Percentiles rank a stretch among this genome's conserved stretches.
Evolutionary conservation across 2,329 filamentous ascomycete species (phyloP).

Genomic region (Fusarium sp.): DNA sequence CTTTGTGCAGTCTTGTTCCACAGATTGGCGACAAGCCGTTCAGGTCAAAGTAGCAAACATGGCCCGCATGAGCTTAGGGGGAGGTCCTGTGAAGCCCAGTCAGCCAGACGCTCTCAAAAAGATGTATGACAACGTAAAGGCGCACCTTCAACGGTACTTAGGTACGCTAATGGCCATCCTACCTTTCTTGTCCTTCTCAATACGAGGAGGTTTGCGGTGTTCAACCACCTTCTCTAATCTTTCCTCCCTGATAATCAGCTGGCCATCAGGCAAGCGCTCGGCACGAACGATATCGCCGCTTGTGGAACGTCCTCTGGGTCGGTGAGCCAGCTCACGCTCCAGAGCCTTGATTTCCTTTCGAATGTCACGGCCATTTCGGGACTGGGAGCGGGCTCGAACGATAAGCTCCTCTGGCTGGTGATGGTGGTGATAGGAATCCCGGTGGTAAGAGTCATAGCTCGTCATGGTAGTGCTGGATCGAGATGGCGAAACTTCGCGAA

Average conservation of each 20-base stretch:
- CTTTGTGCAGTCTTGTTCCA: constrained; percentile 4
- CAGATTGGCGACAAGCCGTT: constrained; percentile 36
- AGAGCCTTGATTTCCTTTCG: constrained; percentile 78
- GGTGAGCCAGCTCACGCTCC: constrained; percentile 64
- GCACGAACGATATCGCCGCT: constrained; percentile 68
- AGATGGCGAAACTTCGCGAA: constrained; percentile 65
- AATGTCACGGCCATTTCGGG: constrained; percentile 72
- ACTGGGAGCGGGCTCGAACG: constrained; percentile 58
- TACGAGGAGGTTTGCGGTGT: constrained; percentile 70
- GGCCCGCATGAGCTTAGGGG: constrained; percentile 73
- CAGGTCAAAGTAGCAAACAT: constrained; percentile 79
- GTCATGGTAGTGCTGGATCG: constrained; percentile 56
- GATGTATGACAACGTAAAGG: constrained; percentile 46
- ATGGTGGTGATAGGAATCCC: constrained; percentile 49
- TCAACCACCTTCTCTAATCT: constrained; percentile 68
- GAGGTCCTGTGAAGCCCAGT: constrained; percentile 66
- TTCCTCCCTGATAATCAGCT: constrained; percentile 74
- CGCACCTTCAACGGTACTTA: constrained; percentile 73
- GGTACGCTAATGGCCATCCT: constrained; percentile 89
- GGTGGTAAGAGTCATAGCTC: constrained; percentile 51
- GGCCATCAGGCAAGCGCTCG: constrained; percentile 70
- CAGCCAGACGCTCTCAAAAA: constrained; percentile 48
- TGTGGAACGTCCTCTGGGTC: constrained; percentile 53
- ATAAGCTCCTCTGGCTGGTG: constrained; percentile 55
- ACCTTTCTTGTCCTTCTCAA: constrained; percentile 96